Evolutionary conservation across 306 rosid genomes (phyloP), one percentile per base, ranked within the genome.

Genomic region (Inga oerstediana): DNA sequence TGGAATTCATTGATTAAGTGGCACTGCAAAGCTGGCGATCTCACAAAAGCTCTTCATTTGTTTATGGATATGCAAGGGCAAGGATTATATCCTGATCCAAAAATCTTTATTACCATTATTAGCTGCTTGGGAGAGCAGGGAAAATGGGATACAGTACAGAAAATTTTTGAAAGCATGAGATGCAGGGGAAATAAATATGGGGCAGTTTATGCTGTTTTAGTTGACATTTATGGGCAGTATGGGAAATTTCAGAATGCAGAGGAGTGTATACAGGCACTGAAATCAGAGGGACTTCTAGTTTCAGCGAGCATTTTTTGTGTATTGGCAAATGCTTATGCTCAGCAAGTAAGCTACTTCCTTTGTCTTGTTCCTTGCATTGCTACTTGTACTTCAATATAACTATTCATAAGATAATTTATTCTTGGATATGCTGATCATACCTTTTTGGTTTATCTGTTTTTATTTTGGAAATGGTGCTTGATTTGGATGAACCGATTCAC

Each of bases 21-120:
- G 94, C 93, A 89, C 75, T 93, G 91, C 74, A 90, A 83, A 85
- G 87, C 86, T 39, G 96, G 94, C 44, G 81, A 90, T 82, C 78
- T 86, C 56, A 79, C 72, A 35, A 90, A 86, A 82, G 92, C 92
- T 56, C 88, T 91, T 41, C 81, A 81, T 74, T 83, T 93, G 77
- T 91, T 91, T 44, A 77, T 83, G 6, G 87, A 86, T 79, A 90
- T 91, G 97, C 97, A 88, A 82, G 96, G 86, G 61, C 89, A 87
- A 74, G 94, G 97, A 61, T 83, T 93, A 52, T 90, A 90, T 89
- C 97, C 96, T 49, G 96, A 93, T 83, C 97, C 97, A 3, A 91
- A 93, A 89, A 88, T 93, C 67, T 91, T 93, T 64, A 56, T 89
- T 74, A 88, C 91, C 34, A 80, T 93, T 74, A 91, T 93, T 71